Percentiles rank a stretch among this genome's conserved stretches.
These are phyloP conservation scores for Scheffersomyces lignosus DNA, from an alignment of 805 yeast genomes.

Conservation along the genomic window DNA sequence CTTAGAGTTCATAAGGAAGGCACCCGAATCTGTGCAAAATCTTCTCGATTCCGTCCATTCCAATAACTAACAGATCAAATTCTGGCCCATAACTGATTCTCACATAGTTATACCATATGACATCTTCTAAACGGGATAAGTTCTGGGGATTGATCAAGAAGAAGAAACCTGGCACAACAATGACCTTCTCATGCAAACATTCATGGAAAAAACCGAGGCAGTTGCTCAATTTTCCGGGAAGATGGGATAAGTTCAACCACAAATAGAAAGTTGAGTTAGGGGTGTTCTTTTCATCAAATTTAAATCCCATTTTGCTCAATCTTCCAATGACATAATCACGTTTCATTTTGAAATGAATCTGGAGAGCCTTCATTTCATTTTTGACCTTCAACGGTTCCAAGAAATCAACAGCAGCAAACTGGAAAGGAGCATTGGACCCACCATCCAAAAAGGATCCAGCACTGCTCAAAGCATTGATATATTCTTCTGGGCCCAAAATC, in stretches of 20 bases:
- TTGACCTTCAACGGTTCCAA: conserved; percentile 51
- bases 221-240: conserved; percentile 56
- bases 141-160: conserved; percentile 58
- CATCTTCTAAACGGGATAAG: conserved; percentile 49
- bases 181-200: conserved; percentile 58
- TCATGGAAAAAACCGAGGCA: conserved; percentile 65
- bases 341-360: conserved; percentile 55
- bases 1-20: conserved; percentile 36
- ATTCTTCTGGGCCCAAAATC: conserved; percentile 63
- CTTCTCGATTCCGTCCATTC: conserved; percentile 61
- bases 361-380: conserved; percentile 57
- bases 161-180: conserved; percentile 63
- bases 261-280: conserved; percentile 62
- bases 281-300: conserved; percentile 39
- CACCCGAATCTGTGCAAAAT: conserved; percentile 45
- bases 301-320: conserved; percentile 53
- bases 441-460: conserved; percentile 64
- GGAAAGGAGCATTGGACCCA: conserved; percentile 62
- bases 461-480: conserved; percentile 52
- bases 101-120: conserved; percentile 59
- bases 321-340: conserved; percentile 55
- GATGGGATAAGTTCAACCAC: conserved; percentile 56
- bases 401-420: conserved; percentile 56
- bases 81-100: conserved; percentile 64
- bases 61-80: conserved; percentile 46